Evolutionary conservation across 202 grass and related monocot species (phyloP).

Genomic region (Elaeis oleifera): DNA sequence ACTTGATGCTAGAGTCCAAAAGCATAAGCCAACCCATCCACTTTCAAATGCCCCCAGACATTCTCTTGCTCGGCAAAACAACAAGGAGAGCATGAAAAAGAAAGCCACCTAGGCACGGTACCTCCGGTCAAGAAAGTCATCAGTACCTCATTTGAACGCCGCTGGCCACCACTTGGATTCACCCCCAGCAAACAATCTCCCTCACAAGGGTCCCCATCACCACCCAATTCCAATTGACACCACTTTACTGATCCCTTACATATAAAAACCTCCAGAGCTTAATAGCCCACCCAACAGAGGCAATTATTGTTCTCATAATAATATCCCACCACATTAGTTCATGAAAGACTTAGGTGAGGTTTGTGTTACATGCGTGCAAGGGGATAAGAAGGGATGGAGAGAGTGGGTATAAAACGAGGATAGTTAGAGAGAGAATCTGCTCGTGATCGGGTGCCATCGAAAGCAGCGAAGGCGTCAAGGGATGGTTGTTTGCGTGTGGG

Average conservation of each 20-base stretch:
- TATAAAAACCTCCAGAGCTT: too few species aligned
- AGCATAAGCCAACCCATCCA: slow-evolving; percentile 23
- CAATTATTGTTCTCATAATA: slow-evolving; percentile 23
- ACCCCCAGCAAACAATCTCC: too few species aligned
- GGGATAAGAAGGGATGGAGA: too few species aligned
- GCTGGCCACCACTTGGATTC: too few species aligned
- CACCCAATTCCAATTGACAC: too few species aligned
- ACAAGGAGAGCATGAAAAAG: slow-evolving; percentile 18
- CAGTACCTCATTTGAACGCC: too few species aligned
- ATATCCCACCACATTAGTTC: slow-evolving; percentile 6
- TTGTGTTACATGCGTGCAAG: too few species aligned
- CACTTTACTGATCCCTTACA: too few species aligned
- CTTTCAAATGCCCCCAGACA: slow-evolving; percentile 21
- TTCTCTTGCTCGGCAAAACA: slow-evolving; percentile 24
- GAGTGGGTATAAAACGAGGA: neutral
- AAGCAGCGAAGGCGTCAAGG: neutral
- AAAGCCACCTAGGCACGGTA: slow-evolving; percentile 19
- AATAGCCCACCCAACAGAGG: neutral
- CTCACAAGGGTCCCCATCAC: too few species aligned
- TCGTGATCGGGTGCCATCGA: too few species aligned
- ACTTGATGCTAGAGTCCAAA: slow-evolving; percentile 7
- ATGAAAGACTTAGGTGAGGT: neutral
- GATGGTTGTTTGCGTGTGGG: slow-evolving; percentile 16
- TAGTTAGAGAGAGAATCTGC: slow-evolving; percentile 1
- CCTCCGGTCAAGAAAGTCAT: slow-evolving; percentile 6